Evolutionary conservation across 164 flowering plant genomes (phyloP).

Genomic region (Nymphaea thermarum): DNA sequence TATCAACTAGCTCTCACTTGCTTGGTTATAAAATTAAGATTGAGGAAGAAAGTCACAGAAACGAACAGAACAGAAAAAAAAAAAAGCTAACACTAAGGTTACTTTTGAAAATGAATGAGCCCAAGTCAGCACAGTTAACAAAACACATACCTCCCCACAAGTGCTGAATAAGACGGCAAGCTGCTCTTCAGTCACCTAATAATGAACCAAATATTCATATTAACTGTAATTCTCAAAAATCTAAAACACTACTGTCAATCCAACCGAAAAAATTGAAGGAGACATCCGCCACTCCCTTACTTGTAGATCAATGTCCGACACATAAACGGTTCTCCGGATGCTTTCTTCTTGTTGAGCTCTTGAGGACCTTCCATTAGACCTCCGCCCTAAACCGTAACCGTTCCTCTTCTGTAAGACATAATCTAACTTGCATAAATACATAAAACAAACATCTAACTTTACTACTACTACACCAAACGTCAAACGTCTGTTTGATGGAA

Average conservation of each 20-base stretch:
- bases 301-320: constrained; percentile 89
- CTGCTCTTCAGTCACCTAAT: constrained; percentile 89
- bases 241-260: too few species aligned
- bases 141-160: constrained; percentile 61
- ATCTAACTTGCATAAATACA: background rate
- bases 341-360: constrained; percentile 77
- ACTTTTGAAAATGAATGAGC: too few species aligned
- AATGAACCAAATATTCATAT: background rate
- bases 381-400: constrained; percentile 45
- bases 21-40: too few species aligned
- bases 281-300: constrained; percentile 19
- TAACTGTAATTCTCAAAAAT: too few species aligned
- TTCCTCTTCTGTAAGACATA: constrained; percentile 37
- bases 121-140: too few species aligned
- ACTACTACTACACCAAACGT: too few species aligned
- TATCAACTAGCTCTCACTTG: too few species aligned
- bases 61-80: too few species aligned
- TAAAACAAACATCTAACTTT: too few species aligned
- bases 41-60: too few species aligned
- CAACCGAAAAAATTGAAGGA: background rate
- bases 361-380: constrained; percentile 44
- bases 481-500: too few species aligned
- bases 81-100: too few species aligned
- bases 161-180: constrained; percentile 76
- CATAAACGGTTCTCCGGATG: constrained; percentile 86